Percentiles rank a stretch among this genome's conserved stretches.
Evolutionary conservation across 208 protist genomes (phyloP).

Genomic region (Tritrichomonas foetus): DNA sequence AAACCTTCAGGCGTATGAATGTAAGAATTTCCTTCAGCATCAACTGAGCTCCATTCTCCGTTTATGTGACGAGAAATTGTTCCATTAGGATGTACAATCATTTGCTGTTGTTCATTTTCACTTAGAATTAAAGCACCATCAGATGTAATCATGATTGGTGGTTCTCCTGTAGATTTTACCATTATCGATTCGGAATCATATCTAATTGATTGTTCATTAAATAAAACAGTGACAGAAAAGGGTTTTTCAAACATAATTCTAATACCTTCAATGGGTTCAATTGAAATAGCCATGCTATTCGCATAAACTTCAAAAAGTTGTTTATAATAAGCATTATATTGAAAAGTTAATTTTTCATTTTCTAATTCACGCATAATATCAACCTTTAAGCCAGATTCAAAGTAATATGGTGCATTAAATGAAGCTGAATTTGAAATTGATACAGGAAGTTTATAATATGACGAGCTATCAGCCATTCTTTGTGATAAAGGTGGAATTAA

Average conservation of each 20-base stretch:
- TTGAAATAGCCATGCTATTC: too few relatives aligned
- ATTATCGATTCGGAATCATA: background rate
- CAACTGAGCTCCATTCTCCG: background rate
- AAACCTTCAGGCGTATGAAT: background rate
- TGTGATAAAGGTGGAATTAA: background rate
- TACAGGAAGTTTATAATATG: background rate
- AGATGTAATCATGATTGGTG: background rate
- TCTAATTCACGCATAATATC: background rate
- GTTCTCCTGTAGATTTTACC: background rate
- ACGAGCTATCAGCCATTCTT: background rate
- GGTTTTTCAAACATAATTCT: background rate
- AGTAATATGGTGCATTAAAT: background rate
- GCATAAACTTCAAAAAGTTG: background rate
- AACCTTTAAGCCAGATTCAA: background rate
- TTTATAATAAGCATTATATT: background rate
- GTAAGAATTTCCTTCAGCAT: background rate
- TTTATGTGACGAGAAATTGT: background rate
- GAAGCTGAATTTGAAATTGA: background rate
- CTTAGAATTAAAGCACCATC: background rate
- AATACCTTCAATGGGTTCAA: background rate
- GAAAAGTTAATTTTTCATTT: background rate
- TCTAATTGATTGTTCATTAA: background rate
- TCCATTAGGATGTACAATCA: background rate
- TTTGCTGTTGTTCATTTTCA: background rate
- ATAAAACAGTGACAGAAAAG: background rate